Conservation (phyloP, 1,284 basidiomycete species). For the Rhodotorula sp. region DNA sequence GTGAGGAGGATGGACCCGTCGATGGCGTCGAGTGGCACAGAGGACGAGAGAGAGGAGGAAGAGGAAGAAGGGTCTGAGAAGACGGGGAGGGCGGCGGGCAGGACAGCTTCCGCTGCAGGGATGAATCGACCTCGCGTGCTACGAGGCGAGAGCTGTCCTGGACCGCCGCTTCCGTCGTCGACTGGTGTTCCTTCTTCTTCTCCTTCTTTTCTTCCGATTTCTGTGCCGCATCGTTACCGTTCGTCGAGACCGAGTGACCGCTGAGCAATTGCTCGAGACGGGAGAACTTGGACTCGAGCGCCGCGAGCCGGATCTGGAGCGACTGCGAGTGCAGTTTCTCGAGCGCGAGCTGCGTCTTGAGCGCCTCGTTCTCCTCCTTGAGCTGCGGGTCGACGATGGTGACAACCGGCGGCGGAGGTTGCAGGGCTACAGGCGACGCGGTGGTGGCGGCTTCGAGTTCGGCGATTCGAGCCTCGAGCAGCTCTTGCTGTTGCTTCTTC, state of each 20-base stretch:
- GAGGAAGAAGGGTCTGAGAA: background rate
- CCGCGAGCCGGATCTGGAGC: slow-evolving; percentile 31
- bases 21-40: background rate
- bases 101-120: slow-evolving; percentile 41
- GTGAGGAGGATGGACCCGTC: background rate
- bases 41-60: slow-evolving; percentile 3
- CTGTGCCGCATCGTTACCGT: background rate
- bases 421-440: background rate
- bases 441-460: slow-evolving; percentile 25
- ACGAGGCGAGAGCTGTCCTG: slow-evolving; percentile 35
- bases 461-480: slow-evolving; percentile 23
- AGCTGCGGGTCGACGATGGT: slow-evolving; percentile 10
- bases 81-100: slow-evolving; percentile 7
- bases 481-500: slow-evolving; percentile 14
- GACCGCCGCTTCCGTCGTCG: slow-evolving; percentile 3
- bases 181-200: background rate
- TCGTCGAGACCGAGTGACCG: no score
- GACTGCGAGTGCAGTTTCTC: slow-evolving; percentile 31
- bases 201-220: background rate
- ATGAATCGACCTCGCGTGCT: slow-evolving; percentile 37
- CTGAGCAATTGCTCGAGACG: slow-evolving; percentile 29
- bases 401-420: background rate
- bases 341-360: slow-evolving; percentile 27
- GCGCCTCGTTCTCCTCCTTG: slow-evolving; percentile 32
- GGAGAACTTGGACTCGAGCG: slow-evolving; percentile 35